A percentile compares a stretch with the other conserved stretches of the same genome.
Conservation (phyloP, 1,139 yeast species). For the Yamadazyma epiphylla region DNA sequence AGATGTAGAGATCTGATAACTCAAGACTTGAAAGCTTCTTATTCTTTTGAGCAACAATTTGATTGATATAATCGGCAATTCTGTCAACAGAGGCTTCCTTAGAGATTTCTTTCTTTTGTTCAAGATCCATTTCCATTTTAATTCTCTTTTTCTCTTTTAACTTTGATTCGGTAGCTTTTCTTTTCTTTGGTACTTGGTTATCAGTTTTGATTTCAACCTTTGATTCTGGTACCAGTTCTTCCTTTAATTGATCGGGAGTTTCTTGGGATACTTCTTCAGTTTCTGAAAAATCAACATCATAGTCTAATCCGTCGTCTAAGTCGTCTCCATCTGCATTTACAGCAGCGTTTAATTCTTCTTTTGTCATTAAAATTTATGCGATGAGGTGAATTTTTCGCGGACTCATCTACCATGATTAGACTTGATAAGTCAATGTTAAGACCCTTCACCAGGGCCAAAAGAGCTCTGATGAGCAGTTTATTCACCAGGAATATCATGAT, state of each 20-base stretch:
- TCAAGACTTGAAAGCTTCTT: conserved; percentile 62
- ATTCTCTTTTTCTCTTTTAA: conserved; percentile 50
- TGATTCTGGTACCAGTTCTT: conserved; percentile 5
- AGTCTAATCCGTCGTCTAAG: conserved; percentile 65
- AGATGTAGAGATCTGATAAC: conserved; percentile 53
- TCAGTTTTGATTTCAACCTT: conserved; percentile 3
- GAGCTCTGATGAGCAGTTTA: conserved; percentile 1
- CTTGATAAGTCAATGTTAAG: no score
- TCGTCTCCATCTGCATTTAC: conserved; percentile 41
- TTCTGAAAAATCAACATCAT: conserved; percentile 36
- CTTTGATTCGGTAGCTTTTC: conserved; percentile 28
- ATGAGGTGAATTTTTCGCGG: conserved; percentile 11
- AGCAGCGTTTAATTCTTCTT: conserved; percentile 3
- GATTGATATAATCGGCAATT: conserved; percentile 58
- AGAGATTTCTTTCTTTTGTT: conserved; percentile 49
- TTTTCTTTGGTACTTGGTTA: conserved; percentile 16
- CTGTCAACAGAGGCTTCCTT: conserved; percentile 45
- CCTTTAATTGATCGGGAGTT: conserved; percentile 3
- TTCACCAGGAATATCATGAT: conserved; percentile 20
- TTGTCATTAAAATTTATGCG: conserved; percentile 3
- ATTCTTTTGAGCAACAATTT: conserved; percentile 46
- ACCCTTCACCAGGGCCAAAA: no score
- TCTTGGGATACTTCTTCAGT: conserved; percentile 7
- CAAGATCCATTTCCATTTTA: conserved; percentile 57
- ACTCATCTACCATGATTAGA: no score